phyloP scores from a whole-genome alignment of 345 rosid genomes.

The Hibiscus mutabilis region DNA sequence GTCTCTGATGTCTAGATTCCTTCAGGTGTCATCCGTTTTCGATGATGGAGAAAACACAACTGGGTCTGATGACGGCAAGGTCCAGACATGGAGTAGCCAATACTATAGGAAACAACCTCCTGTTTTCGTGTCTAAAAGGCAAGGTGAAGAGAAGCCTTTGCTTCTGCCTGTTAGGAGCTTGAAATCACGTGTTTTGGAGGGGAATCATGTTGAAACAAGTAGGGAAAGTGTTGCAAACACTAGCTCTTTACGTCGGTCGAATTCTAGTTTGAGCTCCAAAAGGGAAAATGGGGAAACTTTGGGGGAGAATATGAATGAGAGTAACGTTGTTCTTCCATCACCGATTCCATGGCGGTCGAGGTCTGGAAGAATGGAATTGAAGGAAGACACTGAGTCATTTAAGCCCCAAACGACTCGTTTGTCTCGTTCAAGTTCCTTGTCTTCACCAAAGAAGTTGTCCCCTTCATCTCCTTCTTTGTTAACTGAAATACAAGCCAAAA shows the following conservation, averaged over 20 bases:
- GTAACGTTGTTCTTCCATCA: constrained; percentile 66
- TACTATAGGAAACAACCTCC: constrained; percentile 51
- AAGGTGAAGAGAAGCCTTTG: constrained; percentile 46
- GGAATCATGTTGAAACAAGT: constrained; percentile 16
- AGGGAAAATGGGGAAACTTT: constrained; percentile 25
- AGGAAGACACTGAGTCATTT: constrained; percentile 30
- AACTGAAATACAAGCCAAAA: constrained; percentile 33
- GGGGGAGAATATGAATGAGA: constrained; percentile 30
- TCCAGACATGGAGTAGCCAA: constrained; percentile 77
- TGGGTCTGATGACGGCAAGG: constrained; percentile 31
- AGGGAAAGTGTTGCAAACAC: background rate
- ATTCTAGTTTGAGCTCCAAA: constrained; percentile 28
- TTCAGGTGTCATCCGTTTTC: constrained; percentile 76
- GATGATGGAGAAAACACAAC: constrained; percentile 51
- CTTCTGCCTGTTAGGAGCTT: constrained; percentile 86
- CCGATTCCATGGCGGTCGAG: constrained; percentile 95
- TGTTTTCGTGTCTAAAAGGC: constrained; percentile 41
- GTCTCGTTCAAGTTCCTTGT: constrained; percentile 19
- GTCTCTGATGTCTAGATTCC: constrained; percentile 59
- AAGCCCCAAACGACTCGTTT: constrained; percentile 20
- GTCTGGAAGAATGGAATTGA: constrained; percentile 57
- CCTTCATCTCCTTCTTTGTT: constrained; percentile 31
- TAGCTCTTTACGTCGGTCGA: constrained; percentile 24
- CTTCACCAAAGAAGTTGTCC: constrained; percentile 38
- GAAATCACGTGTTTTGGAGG: constrained; percentile 45